Conservation (phyloP, 257 asterid species). For the Fraxinus anomala region DNA sequence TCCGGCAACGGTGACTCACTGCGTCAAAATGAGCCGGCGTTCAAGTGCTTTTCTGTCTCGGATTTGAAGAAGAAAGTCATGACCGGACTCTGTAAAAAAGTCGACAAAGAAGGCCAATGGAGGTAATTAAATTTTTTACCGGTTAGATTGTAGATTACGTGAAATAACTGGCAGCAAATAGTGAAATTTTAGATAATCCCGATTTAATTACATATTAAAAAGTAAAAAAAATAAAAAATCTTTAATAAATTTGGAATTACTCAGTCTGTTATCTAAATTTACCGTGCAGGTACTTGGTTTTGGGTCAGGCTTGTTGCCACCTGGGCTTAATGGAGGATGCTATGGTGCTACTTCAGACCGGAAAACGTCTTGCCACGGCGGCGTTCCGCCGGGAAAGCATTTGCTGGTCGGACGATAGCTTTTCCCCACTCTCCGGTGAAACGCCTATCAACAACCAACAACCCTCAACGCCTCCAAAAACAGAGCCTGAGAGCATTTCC, state of each 20-base stretch:
- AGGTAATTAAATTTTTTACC: slow-evolving; percentile 48
- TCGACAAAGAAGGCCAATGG: slow-evolving; percentile 84
- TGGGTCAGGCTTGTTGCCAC: slow-evolving; percentile 96
- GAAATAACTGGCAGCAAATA: slow-evolving; percentile 32
- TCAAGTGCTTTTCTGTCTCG: slow-evolving; percentile 74
- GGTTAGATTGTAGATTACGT: slow-evolving; percentile 48
- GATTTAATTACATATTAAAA: slow-evolving; percentile 15
- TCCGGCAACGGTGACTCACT: slow-evolving; percentile 45
- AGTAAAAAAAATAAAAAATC: not conserved
- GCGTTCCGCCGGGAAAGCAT: slow-evolving; percentile 89
- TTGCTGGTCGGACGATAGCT: slow-evolving; percentile 48
- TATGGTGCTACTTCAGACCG: slow-evolving; percentile 87
- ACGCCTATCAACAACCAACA: slow-evolving; percentile 33
- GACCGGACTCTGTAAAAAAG: slow-evolving; percentile 67
- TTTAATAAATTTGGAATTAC: slow-evolving; percentile 20
- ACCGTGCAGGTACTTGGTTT: slow-evolving; percentile 63
- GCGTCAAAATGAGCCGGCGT: slow-evolving; percentile 46
- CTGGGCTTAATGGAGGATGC: slow-evolving; percentile 96
- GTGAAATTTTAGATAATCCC: slow-evolving; percentile 32
- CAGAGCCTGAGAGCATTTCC: slow-evolving; percentile 62
- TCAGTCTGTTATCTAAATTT: slow-evolving; percentile 16
- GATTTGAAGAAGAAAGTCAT: slow-evolving; percentile 82
- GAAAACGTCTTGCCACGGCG: slow-evolving; percentile 84
- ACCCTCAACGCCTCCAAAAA: slow-evolving; percentile 43
- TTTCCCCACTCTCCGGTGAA: slow-evolving; percentile 38